These are phyloP conservation scores for Luffa aegyptiaca DNA, from an alignment of 306 rosid species.

Conservation along the genomic window DNA sequence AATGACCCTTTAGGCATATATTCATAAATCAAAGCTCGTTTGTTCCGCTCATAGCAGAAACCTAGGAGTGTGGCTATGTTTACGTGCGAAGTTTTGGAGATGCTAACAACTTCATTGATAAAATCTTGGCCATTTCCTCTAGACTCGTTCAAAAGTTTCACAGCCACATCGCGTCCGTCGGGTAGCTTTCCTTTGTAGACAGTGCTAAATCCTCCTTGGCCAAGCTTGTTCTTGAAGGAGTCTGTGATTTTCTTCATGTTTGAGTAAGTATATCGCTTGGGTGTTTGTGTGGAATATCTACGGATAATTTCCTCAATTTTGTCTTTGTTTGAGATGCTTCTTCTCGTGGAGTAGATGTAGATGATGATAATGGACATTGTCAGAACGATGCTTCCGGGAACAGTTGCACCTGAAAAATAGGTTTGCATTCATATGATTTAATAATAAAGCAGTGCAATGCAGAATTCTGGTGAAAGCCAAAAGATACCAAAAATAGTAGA, in stretches of 20 bases:
- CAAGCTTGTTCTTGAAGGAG: conserved; percentile 50
- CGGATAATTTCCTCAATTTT: conserved; percentile 1
- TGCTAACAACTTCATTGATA: conserved; percentile 53
- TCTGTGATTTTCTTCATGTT: conserved; percentile 36
- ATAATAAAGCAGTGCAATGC: neutral
- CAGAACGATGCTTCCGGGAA: neutral
- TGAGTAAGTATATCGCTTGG: neutral
- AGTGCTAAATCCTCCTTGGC: conserved; percentile 81
- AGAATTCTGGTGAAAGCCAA: neutral
- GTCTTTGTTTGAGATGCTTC: conserved; percentile 13
- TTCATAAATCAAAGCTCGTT: conserved; percentile 61
- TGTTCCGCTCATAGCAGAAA: conserved; percentile 44
- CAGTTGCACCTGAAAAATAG: neutral
- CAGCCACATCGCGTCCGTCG: conserved; percentile 67
- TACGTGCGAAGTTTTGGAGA: conserved; percentile 37
- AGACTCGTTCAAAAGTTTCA: conserved; percentile 55
- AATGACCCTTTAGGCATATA: conserved; percentile 49
- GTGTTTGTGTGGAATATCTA: neutral
- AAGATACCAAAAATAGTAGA: neutral
- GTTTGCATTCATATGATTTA: neutral
- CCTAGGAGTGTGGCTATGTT: conserved; percentile 72
- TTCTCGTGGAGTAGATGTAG: neutral
- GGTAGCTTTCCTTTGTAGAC: conserved; percentile 59
- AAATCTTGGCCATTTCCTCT: conserved; percentile 60
- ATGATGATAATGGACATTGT: neutral